Base-by-base conservation (phyloP, 2,329 filamentous ascomycete species). In the Zymoseptoria passerinii region DNA sequence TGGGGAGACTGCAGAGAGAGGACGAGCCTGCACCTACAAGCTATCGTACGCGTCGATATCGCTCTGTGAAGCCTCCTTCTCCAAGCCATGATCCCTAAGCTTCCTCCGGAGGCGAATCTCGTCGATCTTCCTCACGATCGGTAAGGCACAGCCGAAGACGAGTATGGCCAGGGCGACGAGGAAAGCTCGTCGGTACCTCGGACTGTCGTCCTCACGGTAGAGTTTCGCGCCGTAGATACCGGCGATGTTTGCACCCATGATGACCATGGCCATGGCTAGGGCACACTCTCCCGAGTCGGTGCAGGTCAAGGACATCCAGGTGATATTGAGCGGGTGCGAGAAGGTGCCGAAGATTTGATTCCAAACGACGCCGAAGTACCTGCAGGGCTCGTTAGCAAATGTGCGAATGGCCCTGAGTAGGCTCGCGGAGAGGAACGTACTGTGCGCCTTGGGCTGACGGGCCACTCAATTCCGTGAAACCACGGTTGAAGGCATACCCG, bases 171-270 rank as follows among this genome's bases (percentile, higher is more conserved):
- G 77, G 49, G 73, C 73, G 58, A 80, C 70, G 20, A 70, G 74
- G 65, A 82, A 83, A 1, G 75, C 80, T 16, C 78, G 75, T 2
- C 77, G 75, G 66, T 83, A 83, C 1, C 74, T 71, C 0, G 81
- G 80, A 50, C 68, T 70, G 63, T 83, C 80, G 55, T 82, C 79
- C 0, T 70, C 62, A 20, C 78, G 78, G 75, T 84, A 85, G 60
- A 85, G 80, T 66, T 85, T 82, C 0, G 81, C 81, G 3, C 82
- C 83, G 56, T 83, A 82, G 54, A 85, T 84, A 20, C 81, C 82
- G 0, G 82, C 81, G 27, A 80, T 81, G 63, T 85, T 85, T 52
- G 81, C 83, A 19, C 80, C 79, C 82, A 84, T 84, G 59, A 85
- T 83, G 54, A 83, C 75, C 78, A 80, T 75, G 7, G 82, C 81